A percentile compares a stretch with the other conserved stretches of the same genome.
Evolutionary conservation across 2,329 filamentous ascomycete genomes (phyloP).

Genomic region (Penicillium sp.): DNA sequence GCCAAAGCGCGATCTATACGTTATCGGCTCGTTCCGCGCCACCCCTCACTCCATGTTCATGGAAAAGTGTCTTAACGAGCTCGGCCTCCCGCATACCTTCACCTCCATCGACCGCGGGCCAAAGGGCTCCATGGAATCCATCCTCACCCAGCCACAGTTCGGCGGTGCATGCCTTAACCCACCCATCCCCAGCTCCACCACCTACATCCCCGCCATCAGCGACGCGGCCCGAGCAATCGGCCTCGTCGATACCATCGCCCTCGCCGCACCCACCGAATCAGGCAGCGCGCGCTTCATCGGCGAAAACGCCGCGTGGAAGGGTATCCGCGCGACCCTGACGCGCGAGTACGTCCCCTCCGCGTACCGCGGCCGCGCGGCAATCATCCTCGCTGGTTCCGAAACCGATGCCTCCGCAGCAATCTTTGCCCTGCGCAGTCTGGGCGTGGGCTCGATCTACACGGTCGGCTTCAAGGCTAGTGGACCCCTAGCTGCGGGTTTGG

Average conservation of each 20-base stretch:
- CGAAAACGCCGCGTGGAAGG: slow-evolving; percentile 85
- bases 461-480: slow-evolving; percentile 73
- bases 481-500: slow-evolving; percentile 68
- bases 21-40: slow-evolving; percentile 74
- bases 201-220: slow-evolving; percentile 69
- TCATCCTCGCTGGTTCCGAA: slow-evolving; percentile 74
- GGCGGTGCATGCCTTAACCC: slow-evolving; percentile 83
- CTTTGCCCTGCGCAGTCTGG: slow-evolving; percentile 77
- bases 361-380: slow-evolving; percentile 75
- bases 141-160: slow-evolving; percentile 75
- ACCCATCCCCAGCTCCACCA: slow-evolving; percentile 64
- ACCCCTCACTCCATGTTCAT: slow-evolving; percentile 83
- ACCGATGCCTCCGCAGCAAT: slow-evolving; percentile 79
- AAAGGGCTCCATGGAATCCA: slow-evolving; percentile 71
- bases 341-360: slow-evolving; percentile 82
- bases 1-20: slow-evolving; percentile 79
- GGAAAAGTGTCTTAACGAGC: slow-evolving; percentile 80
- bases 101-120: slow-evolving; percentile 74
- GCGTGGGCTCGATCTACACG: slow-evolving; percentile 80
- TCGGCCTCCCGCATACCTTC: slow-evolving; percentile 85
- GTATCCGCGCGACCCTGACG: slow-evolving; percentile 79
- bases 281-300: slow-evolving; percentile 63
- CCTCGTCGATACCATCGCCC: slow-evolving; percentile 80
- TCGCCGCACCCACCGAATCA: slow-evolving; percentile 52
- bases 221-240: slow-evolving; percentile 80